These are phyloP conservation scores for Glycine latifolia DNA, from an alignment of 306 rosid species.

Conservation along the genomic window DNA sequence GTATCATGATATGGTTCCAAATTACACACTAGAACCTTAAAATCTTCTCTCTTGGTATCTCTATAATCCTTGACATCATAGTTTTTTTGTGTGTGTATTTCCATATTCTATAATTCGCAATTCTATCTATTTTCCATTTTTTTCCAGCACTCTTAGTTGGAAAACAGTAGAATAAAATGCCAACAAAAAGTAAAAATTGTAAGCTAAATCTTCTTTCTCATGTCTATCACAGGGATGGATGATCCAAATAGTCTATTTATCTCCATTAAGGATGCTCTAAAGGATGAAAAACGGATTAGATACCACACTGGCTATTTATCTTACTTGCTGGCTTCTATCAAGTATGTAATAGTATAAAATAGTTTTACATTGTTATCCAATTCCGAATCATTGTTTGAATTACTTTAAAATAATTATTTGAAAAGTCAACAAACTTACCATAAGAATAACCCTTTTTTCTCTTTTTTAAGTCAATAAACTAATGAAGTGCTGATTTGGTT, in stretches of 20 bases:
- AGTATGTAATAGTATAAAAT: constrained; percentile 23
- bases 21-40: not conserved
- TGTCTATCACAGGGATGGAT: constrained; percentile 81
- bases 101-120: constrained; percentile 7
- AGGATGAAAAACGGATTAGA: constrained; percentile 83
- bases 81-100: not conserved
- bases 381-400: too few species aligned
- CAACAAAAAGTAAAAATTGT: not conserved
- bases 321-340: constrained; percentile 63
- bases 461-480: not conserved
- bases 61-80: not conserved
- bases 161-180: not conserved
- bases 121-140: not conserved
- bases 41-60: not conserved
- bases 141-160: not conserved
- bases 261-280: constrained; percentile 67
- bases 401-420: too few species aligned
- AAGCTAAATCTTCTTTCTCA: constrained; percentile 33
- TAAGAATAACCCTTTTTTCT: too few species aligned
- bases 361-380: too few species aligned
- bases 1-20: not conserved
- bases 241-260: constrained; percentile 66
- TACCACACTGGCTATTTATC: constrained; percentile 78
- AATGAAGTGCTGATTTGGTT: constrained; percentile 26
- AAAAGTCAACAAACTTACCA: too few species aligned